Evolutionary conservation across 805 yeast species (phyloP), one percentile per base, ranked within the genome.

Genomic region (Spathaspora sp.): DNA sequence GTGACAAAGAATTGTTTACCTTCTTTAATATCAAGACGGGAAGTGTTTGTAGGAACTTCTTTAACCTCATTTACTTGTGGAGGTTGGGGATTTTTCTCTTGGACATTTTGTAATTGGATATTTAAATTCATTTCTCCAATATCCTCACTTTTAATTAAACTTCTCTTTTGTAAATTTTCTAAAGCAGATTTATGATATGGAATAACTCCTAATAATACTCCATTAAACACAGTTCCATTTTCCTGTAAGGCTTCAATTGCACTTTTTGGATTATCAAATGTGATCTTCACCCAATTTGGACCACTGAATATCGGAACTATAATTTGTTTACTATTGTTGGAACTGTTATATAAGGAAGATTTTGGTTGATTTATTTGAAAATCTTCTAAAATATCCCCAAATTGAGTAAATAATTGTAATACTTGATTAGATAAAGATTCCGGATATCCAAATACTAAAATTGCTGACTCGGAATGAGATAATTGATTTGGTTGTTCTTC

Each of bases 381-480:
- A 60, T 87, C 86, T 57, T 91, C 97, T 51, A 89, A 65, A 42
- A 93, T 83, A 26, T 75, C 77, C 18, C 98, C 98, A 66, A 86
- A 89, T 59, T 86, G 86, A 20, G 83, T 76, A 61, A 91, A 93
- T 65, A 83, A 88, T 49, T 81, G 80, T 39, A 93, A 76, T 1
- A 93, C 81, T 35, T 77, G 77, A 31, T 77, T 78, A 8, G 96
- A 82, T 56, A 85, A 76, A 1, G 82, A 76, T 60, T 91, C 96
- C 1, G 96, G 90, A 65, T 89, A 93, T 1, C 98, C 98, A 68
- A 87, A 90, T 2, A 93, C 89, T 28, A 92, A 69, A 0, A 93
- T 87, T 0, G 96, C 87, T 46, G 82, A 76, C 50, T 83, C 90
- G 32, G 67, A 59, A 12, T 72, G 63, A 52, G 65, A 61, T 44